Percentiles rank a stretch among this genome's conserved stretches.
These are phyloP conservation scores for Polychaeton citri DNA, from an alignment of 2,329 filamentous ascomycete species.

Conservation along the genomic window DNA sequence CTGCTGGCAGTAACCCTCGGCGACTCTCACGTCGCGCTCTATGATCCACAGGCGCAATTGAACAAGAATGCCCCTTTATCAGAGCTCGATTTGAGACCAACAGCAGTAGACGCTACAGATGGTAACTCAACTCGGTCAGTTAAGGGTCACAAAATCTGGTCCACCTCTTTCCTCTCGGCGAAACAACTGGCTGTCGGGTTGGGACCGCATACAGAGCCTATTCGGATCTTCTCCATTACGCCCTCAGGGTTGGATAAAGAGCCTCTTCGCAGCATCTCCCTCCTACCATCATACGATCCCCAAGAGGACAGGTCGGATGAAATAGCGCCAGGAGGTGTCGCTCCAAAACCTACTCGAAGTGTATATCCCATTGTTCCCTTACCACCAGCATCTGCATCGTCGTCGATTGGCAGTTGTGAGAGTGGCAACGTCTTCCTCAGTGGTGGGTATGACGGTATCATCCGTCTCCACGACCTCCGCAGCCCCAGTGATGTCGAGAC, in stretches of 20 bases:
- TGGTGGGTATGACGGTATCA: slow-evolving; percentile 45
- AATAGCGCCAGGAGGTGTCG: slow-evolving; percentile 2
- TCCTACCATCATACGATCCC: slow-evolving; percentile 13
- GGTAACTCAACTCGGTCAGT: slow-evolving; percentile 2
- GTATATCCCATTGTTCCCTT: slow-evolving; percentile 35
- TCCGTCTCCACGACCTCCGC: slow-evolving; percentile 48
- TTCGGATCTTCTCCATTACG: slow-evolving; percentile 38
- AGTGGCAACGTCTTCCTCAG: slow-evolving; percentile 45
- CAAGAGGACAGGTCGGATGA: slow-evolving; percentile 6
- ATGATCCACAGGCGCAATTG: slow-evolving; percentile 11
- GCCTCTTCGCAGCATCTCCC: slow-evolving; percentile 26
- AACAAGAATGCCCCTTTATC: slow-evolving; percentile 24
- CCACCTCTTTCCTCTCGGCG: slow-evolving; percentile 39
- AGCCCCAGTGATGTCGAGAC: slow-evolving; percentile 33
- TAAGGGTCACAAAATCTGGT: slow-evolving; percentile 28
- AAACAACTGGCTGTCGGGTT: slow-evolving; percentile 39
- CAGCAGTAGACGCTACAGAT: slow-evolving; percentile 11
- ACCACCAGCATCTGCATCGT: slow-evolving; percentile 13
- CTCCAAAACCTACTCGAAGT: slow-evolving; percentile 23
- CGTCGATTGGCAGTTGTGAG: slow-evolving; percentile 16
- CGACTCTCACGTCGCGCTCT: slow-evolving; percentile 26
- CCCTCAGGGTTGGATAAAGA: slow-evolving; percentile 28
- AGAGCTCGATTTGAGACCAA: slow-evolving; percentile 12
- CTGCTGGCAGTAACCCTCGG: slow-evolving; percentile 40
- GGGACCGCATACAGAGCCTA: slow-evolving; percentile 28